Base-by-base conservation (phyloP, 2,329 filamentous ascomycete species). In the Verruconis gallopava region DNA sequence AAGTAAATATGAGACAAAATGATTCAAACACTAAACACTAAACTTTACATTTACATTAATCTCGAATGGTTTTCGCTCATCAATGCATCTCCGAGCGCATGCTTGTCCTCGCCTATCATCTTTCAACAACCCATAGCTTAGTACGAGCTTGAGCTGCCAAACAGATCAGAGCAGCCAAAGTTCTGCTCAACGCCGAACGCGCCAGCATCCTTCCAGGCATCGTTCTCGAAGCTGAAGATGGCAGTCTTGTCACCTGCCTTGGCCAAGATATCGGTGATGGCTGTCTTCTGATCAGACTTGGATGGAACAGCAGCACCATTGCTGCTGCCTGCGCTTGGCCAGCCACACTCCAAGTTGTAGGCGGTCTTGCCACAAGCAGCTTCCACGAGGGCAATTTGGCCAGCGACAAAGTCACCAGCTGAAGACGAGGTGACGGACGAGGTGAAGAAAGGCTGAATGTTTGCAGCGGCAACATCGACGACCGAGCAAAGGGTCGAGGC, bases 371-470 rank as follows among this genome's bases (percentile, higher is more conserved):
- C 73, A 75, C 89, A 96, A 52, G 85, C 66, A 51, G 61, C 59
- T 58, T 76, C 65, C 48, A 93, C 77, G 49, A 83, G 69, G 37
- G 75, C 66, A 49, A 94, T 74, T 72, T 94, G 79, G 53, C 69
- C 57, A 50, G 70, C 65, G 53, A 88, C 82, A 61, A 95, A 95
- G 40, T 67, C 59, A 58, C 89, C 89, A 43, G 88, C 86, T 39
- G 72, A 55, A 3, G 63, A 54, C 46, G 86, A 73, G 18, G 64
- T 56, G 49, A 79, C 72, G 45, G 72, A 66, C 36, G 75, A 58
- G 71, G 93, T 93, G 81, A 95, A 96, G 81, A 82, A 95, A 51
- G 88, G 79, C 69, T 96, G 88, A 55, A 93, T 77, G 73, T 95
- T 94, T 63, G 77, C 78, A 62, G 80, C 83, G 28, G 85, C 73